Conservation (phyloP, 331 rosid species). For the Acacia concinna region DNA sequence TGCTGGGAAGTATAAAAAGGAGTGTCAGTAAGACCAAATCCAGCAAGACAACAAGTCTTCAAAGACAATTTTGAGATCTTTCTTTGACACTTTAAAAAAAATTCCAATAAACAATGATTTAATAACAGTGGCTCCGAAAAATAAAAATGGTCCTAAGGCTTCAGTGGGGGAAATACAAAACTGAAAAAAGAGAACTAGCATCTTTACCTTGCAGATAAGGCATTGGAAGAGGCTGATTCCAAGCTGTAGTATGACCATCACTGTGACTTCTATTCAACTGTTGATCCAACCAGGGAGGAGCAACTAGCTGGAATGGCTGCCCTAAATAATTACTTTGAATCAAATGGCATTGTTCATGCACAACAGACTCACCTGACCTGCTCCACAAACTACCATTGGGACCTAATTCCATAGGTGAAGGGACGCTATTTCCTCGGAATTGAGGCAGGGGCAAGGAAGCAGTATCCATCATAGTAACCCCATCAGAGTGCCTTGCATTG, state of each 20-base stretch:
- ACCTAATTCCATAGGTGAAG: constrained; percentile 60
- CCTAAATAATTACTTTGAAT: constrained; percentile 73
- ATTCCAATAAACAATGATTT: background rate
- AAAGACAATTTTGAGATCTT: background rate
- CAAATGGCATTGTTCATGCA: constrained; percentile 67
- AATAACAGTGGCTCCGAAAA: background rate
- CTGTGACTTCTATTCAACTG: constrained; percentile 50
- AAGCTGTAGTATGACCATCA: constrained; percentile 62
- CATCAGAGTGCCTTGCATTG: constrained; percentile 64
- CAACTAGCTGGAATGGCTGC: constrained; percentile 71
- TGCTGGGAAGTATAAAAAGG: constrained; percentile 35
- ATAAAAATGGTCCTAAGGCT: background rate
- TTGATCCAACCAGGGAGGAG: constrained; percentile 79
- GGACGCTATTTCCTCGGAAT: constrained; percentile 45
- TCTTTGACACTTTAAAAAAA: background rate
- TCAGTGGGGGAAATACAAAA: constrained; percentile 25
- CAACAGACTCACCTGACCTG: constrained; percentile 63
- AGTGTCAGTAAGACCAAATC: constrained; percentile 16
- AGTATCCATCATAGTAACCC: constrained; percentile 62
- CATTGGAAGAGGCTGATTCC: constrained; percentile 64
- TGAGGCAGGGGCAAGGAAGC: constrained; percentile 55
- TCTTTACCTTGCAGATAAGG: constrained; percentile 70
- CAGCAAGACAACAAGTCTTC: background rate
- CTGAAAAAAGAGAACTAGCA: background rate
- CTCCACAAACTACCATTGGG: constrained; percentile 58